Evolutionary conservation across 2,329 filamentous ascomycete genomes (phyloP), one percentile per base, ranked within the genome.

Genomic region (Botryotinia narcissicola): DNA sequence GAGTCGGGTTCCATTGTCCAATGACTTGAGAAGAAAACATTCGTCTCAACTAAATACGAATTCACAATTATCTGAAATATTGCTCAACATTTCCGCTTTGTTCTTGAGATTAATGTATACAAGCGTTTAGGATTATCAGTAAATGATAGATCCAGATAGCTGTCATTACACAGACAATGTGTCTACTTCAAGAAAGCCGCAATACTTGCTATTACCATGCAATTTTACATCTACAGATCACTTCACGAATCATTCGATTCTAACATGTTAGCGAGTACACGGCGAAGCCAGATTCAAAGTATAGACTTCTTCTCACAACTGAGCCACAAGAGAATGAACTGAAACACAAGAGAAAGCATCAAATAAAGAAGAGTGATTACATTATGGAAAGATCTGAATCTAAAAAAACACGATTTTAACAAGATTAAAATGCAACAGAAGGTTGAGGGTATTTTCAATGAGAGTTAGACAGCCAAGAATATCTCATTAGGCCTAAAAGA

Each of bases 371-470:
- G n/a, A 57, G 12, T 8, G 5, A n/a, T 12, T 57, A 32, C 8
- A 32, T 32, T 0, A 7, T 29, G n/a, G 6, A 57, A 8, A 29
- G 51, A 1, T 29, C n/a, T 18, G 4, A 9, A 1, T 29, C 4
- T 9, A 8, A 16, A 12, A 7, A 4, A 29, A 16, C 7, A 3
- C n/a, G 29, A 29, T 29, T 54, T 29, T 0, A n/a, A 29, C n/a
- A 29, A 5, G 51, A 54, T 54, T 54, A 54, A 29, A 54, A 54
- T 8, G 3, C 5, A 54, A 3, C 7, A 16, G n/a, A 18, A 29
- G 12, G 3, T 29, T n/a, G n/a, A 29, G 8, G 25, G 0, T 3
- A n/a, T 16, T 7, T 29, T 1, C 14, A 14, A 14, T 7, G 25
- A 48, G 4, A 54, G n/a, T 6, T 14, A 29, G 25, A 18, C n/a